These are phyloP conservation scores for Fomitiporia mediterranea DNA, from an alignment of 1,284 basidiomycete genomes.

Conservation along the genomic window DNA sequence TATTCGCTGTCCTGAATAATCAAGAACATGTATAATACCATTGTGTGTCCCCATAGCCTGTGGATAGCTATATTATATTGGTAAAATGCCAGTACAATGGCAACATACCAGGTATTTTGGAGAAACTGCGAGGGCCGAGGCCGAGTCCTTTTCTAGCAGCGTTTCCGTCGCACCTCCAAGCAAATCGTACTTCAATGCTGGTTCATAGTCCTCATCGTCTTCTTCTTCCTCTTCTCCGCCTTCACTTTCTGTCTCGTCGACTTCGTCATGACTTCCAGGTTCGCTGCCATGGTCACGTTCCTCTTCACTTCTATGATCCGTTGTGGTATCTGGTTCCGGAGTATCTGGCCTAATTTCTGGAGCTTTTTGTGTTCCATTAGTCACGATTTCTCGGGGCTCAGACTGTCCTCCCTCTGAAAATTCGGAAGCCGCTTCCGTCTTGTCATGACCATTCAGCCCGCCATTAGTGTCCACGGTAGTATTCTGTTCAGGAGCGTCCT, in stretches of 20 bases:
- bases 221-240: constrained; percentile 19
- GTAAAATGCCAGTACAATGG: constrained; percentile 9
- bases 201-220: constrained; percentile 75
- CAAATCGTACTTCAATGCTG: constrained; percentile 86
- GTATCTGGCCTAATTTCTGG: too few relatives aligned
- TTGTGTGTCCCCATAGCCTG: constrained; percentile 88
- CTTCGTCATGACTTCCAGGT: neutral
- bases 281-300: neutral
- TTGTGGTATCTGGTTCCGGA: neutral
- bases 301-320: neutral
- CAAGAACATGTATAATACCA: constrained; percentile 87
- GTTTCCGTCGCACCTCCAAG: constrained; percentile 73
- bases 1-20: constrained; percentile 75
- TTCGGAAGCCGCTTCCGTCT: neutral
- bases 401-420: too few relatives aligned
- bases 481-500: neutral
- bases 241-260: constrained; percentile 10
- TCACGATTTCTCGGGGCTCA: too few relatives aligned
- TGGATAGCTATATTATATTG: constrained; percentile 14
- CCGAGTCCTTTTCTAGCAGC: constrained; percentile 85
- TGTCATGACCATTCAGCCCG: neutral
- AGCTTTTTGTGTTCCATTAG: too few relatives aligned
- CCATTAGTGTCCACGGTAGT: neutral
- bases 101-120: constrained; percentile 65
- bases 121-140: constrained; percentile 77